These are phyloP conservation scores for Capronia coronata DNA, from an alignment of 2,329 filamentous ascomycete species.

Conservation along the genomic window DNA sequence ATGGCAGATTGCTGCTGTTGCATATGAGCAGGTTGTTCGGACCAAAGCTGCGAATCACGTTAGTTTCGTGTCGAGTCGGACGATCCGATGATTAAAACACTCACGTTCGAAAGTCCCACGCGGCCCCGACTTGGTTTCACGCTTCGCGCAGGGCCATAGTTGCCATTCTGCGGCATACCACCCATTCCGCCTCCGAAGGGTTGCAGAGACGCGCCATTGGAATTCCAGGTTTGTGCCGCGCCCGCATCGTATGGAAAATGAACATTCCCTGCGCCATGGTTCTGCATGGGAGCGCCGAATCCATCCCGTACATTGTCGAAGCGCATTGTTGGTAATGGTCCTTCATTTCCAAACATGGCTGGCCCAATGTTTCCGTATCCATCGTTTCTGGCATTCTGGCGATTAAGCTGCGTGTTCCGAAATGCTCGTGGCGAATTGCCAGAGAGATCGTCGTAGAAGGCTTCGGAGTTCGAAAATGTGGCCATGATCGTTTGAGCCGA, in stretches of 20 bases:
- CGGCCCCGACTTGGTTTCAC: constrained; percentile 53
- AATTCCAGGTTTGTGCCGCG: constrained; percentile 72
- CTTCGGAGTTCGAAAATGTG: constrained; percentile 42
- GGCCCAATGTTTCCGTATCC: constrained; percentile 60
- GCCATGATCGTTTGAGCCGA: too few species aligned
- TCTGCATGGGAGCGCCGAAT: constrained; percentile 34
- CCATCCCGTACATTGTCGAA: constrained; percentile 53
- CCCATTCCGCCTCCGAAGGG: constrained; percentile 46
- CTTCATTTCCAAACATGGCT: constrained; percentile 65
- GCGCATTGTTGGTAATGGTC: constrained; percentile 46
- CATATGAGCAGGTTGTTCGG: constrained; percentile 46
- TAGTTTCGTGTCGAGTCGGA: constrained; percentile 8
- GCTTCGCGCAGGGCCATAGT: constrained; percentile 45
- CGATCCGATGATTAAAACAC: constrained; percentile 34
- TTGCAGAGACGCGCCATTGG: constrained; percentile 62
- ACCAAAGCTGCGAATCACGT: constrained; percentile 50
- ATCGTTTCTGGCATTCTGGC: constrained; percentile 61
- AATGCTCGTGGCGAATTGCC: constrained; percentile 70
- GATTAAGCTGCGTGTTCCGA: constrained; percentile 59
- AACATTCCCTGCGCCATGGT: constrained; percentile 49
- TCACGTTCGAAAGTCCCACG: constrained; percentile 65
- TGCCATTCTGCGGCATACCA: constrained; percentile 33
- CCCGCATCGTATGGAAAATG: constrained; percentile 63
- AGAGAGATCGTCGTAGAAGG: constrained; percentile 66
- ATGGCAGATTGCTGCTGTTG: constrained; percentile 41